Conservation (phyloP, 2,329 filamentous ascomycete species). For the Aspergillus carbonarius region DNA sequence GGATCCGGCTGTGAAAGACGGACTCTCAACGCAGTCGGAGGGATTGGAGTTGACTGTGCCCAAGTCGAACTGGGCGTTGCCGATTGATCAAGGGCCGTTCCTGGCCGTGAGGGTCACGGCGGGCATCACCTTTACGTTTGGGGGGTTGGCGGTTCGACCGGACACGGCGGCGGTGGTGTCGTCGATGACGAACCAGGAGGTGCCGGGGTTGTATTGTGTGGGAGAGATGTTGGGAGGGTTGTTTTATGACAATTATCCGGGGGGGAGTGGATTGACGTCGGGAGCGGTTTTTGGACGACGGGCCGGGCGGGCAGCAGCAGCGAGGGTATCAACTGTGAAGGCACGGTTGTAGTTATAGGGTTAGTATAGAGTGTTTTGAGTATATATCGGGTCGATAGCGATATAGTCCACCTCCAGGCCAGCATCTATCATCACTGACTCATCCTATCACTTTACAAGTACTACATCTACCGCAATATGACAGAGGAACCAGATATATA, state of each 20-base stretch:
- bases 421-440: neutral
- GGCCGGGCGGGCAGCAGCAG: constrained; percentile 41
- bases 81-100: constrained; percentile 58
- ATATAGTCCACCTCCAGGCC: too few relatives aligned
- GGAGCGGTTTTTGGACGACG: constrained; percentile 55
- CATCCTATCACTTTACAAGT: neutral
- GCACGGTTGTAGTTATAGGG: neutral
- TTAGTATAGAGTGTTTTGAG: neutral
- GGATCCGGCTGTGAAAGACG: constrained; percentile 62
- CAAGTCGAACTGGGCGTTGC: constrained; percentile 67
- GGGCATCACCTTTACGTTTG: constrained; percentile 69
- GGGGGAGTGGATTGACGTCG: constrained; percentile 61
- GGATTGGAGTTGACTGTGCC: constrained; percentile 45
- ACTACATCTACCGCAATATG: neutral
- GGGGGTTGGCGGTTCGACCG: constrained; percentile 58
- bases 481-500: too few relatives aligned
- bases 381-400: too few relatives aligned
- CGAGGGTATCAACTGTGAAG: neutral
- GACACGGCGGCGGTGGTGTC: constrained; percentile 55
- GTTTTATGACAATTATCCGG: constrained; percentile 64
- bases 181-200: constrained; percentile 39
- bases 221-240: constrained; percentile 68
- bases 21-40: constrained; percentile 59
- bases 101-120: constrained; percentile 64
- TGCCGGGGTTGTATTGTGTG: constrained; percentile 48